phyloP scores from a whole-genome alignment of 2,329 filamentous ascomycete genomes.

The Pseudopithomyces maydicus region DNA sequence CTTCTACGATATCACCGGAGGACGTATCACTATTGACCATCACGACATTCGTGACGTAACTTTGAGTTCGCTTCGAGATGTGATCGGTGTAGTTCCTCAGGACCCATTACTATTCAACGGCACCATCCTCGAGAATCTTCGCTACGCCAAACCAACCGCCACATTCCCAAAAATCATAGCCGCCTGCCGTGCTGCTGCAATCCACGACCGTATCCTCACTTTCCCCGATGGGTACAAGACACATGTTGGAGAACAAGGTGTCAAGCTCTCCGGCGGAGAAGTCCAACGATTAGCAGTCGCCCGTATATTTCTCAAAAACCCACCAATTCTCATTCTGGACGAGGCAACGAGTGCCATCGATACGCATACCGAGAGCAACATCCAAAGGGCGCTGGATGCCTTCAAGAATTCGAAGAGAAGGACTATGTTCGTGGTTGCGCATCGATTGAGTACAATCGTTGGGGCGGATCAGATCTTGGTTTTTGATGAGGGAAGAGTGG shows the following conservation, averaged over 20 bases:
- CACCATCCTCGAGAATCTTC: background rate
- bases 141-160: constrained; percentile 50
- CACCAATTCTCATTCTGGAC: constrained; percentile 79
- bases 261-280: constrained; percentile 64
- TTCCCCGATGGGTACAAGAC: constrained; percentile 51
- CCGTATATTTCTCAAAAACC: constrained; percentile 75
- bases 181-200: constrained; percentile 62
- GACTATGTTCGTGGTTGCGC: constrained; percentile 71
- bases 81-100: background rate
- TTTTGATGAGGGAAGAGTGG: background rate
- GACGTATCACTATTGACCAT: background rate
- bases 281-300: constrained; percentile 68
- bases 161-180: constrained; percentile 61
- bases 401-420: constrained; percentile 56
- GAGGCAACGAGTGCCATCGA: constrained; percentile 87
- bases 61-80: background rate
- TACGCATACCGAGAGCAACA: constrained; percentile 66
- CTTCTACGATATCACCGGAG: background rate
- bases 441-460: constrained; percentile 81
- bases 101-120: background rate
- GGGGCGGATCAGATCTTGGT: constrained; percentile 63
- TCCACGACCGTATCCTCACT: constrained; percentile 65
- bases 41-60: background rate
- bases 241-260: constrained; percentile 33
- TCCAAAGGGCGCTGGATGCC: constrained; percentile 62